Percentiles rank a stretch among this genome's conserved stretches.
Conservation (phyloP, 441 rosid genomes). For the Eutrema salsugineum region DNA sequence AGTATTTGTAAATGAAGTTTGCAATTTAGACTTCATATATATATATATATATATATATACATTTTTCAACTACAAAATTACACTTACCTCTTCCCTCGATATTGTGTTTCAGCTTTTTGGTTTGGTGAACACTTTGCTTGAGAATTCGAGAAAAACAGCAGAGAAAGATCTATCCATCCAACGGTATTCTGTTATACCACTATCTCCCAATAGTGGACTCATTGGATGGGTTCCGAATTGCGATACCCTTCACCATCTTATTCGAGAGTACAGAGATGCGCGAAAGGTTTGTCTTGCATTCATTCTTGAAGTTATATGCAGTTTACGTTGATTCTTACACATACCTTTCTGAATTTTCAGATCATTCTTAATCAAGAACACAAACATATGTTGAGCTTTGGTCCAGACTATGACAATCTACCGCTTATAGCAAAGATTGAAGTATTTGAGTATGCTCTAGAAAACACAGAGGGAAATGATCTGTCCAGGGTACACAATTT, state of each 20-base stretch:
- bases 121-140: slow-evolving; percentile 90
- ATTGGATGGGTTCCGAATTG: slow-evolving; percentile 99
- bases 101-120: slow-evolving; percentile 83
- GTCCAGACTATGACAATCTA: slow-evolving; percentile 93
- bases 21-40: not conserved
- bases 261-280: slow-evolving; percentile 94
- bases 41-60: not conserved
- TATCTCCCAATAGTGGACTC: slow-evolving; percentile 97
- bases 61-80: slow-evolving; percentile 2
- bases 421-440: slow-evolving; percentile 96
- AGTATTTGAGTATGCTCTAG: slow-evolving; percentile 89
- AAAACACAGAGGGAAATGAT: slow-evolving; percentile 96
- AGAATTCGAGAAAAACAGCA: slow-evolving; percentile 83
- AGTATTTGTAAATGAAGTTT: not conserved
- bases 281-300: slow-evolving; percentile 62
- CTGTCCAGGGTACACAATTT: slow-evolving; percentile 70
- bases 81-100: slow-evolving; percentile 3
- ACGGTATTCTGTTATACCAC: slow-evolving; percentile 90
- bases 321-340: slow-evolving; percentile 3
- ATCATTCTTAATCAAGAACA: slow-evolving; percentile 93
- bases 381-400: slow-evolving; percentile 87
- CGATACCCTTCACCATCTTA: slow-evolving; percentile 94
- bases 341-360: slow-evolving; percentile 46
- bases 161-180: slow-evolving; percentile 95
- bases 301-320: slow-evolving; percentile 6